phyloP scores from a whole-genome alignment of 768 basidiomycete genomes.

The Phanerodontia chrysosporium region DNA sequence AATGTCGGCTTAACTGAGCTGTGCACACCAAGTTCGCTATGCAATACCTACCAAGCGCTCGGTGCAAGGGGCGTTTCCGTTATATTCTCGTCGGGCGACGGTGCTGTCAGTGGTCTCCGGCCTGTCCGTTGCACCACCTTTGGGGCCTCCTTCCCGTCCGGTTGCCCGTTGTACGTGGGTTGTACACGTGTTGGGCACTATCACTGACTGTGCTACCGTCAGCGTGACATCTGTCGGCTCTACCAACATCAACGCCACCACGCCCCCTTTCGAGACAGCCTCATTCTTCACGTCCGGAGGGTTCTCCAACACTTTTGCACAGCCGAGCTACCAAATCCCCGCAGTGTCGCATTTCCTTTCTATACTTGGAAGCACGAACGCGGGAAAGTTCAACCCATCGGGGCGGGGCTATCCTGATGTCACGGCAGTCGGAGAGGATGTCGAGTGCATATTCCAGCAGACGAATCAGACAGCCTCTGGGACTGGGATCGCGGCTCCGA shows the following conservation, averaged over 20 bases:
- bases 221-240: conserved; percentile 24
- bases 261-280: conserved; percentile 19
- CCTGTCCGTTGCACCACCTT: conserved; percentile 29
- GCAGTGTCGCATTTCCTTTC: conserved; percentile 40
- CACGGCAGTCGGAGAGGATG: conserved; percentile 45
- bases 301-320: conserved; percentile 29
- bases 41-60: conserved; percentile 32
- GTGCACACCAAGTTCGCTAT: conserved; percentile 26
- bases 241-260: conserved; percentile 8
- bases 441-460: conserved; percentile 40
- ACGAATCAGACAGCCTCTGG: conserved; percentile 26
- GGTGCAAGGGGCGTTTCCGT: conserved; percentile 32
- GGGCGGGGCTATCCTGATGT: conserved; percentile 56
- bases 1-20: conserved; percentile 17
- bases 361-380: too few relatives aligned
- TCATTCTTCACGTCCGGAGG: conserved; percentile 19
- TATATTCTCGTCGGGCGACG: conserved; percentile 35
- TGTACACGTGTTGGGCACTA: background rate
- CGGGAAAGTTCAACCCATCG: conserved; percentile 43
- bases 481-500: background rate
- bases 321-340: conserved; percentile 23
- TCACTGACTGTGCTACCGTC: background rate
- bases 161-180: conserved; percentile 28
- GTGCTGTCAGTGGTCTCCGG: conserved; percentile 30
- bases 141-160: conserved; percentile 30